Conservation (phyloP, 2,329 filamentous ascomycete genomes). For the Fusarium nygamai region DNA sequence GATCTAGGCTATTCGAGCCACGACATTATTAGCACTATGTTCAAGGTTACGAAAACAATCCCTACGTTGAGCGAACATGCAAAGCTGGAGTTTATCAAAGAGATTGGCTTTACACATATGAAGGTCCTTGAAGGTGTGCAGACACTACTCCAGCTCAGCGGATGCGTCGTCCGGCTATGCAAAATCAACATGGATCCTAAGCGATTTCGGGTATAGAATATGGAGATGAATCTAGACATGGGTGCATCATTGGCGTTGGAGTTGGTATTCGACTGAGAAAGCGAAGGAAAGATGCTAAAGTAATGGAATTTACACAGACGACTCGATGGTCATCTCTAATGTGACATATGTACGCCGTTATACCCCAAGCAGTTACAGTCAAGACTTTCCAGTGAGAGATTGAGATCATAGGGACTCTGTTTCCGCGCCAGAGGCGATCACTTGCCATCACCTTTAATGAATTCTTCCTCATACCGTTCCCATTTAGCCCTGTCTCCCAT, state of each 20-base stretch:
- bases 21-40: conserved; percentile 99
- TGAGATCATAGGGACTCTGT: not conserved
- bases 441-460: conserved; percentile 55
- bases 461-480: conserved; percentile 73
- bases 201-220: conserved; percentile 66
- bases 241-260: conserved; percentile 32
- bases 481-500: conserved; percentile 73
- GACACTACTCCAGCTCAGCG: conserved; percentile 91
- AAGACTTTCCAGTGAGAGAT: conserved; percentile 6
- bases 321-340: conserved; percentile 24
- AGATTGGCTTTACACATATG: conserved; percentile 99
- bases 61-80: conserved; percentile 91
- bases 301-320: conserved; percentile 36
- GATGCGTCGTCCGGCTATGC: conserved; percentile 89
- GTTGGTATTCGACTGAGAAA: conserved; percentile 31
- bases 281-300: conserved; percentile 30
- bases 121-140: conserved; percentile 98
- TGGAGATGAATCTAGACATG: not conserved
- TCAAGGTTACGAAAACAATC: conserved; percentile 96
- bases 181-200: conserved; percentile 97
- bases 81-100: conserved; percentile 97
- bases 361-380: conserved; percentile 15
- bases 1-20: conserved; percentile 96
- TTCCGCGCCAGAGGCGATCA: conserved; percentile 17
- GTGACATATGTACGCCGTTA: conserved; percentile 32